Evolutionary conservation across 2,329 filamentous ascomycete species (phyloP).

Genomic region (Acephala macrosclerotiorum): DNA sequence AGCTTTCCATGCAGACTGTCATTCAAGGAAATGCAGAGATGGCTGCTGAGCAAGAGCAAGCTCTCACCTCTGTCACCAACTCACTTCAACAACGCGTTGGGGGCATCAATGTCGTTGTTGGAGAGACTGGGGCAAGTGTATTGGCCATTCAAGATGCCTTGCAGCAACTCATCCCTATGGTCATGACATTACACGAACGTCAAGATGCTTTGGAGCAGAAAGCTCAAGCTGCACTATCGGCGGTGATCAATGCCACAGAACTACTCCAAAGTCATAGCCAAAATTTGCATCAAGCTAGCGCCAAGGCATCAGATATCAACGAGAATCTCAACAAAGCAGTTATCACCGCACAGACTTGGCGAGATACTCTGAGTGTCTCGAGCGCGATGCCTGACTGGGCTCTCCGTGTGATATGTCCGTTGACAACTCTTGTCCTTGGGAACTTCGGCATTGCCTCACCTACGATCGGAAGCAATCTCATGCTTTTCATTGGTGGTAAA

Average conservation of each 20-base stretch:
- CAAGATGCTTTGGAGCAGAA: conserved; percentile 38
- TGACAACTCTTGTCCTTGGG: conserved; percentile 33
- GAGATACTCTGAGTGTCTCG: conserved; percentile 23
- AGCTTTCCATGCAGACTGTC: conserved; percentile 27
- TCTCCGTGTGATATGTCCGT: conserved; percentile 29
- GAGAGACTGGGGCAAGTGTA: conserved; percentile 31
- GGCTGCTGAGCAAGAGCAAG: conserved; percentile 39
- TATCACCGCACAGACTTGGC: conserved; percentile 30
- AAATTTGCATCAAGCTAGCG: conserved; percentile 36
- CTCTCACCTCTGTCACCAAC: conserved; percentile 33
- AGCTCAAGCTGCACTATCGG: conserved; percentile 29
- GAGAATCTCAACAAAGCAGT: conserved; percentile 37
- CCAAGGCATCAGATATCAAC: conserved; percentile 34
- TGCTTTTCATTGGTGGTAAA: background rate
- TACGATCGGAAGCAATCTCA: background rate
- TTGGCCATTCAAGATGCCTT: conserved; percentile 30
- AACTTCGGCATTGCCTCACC: conserved; percentile 30
- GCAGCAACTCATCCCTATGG: conserved; percentile 32
- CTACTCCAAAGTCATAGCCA: conserved; percentile 35
- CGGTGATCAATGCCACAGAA: conserved; percentile 38
- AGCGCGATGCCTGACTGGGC: conserved; percentile 31
- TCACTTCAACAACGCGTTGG: conserved; percentile 32
- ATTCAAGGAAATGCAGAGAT: conserved; percentile 40
- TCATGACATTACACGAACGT: conserved; percentile 33
- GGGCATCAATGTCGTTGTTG: conserved; percentile 34